Percentiles rank a stretch among this genome's conserved stretches.
Evolutionary conservation across 2,329 filamentous ascomycete genomes (phyloP).

Genomic region (Cladosporium oxysporum): DNA sequence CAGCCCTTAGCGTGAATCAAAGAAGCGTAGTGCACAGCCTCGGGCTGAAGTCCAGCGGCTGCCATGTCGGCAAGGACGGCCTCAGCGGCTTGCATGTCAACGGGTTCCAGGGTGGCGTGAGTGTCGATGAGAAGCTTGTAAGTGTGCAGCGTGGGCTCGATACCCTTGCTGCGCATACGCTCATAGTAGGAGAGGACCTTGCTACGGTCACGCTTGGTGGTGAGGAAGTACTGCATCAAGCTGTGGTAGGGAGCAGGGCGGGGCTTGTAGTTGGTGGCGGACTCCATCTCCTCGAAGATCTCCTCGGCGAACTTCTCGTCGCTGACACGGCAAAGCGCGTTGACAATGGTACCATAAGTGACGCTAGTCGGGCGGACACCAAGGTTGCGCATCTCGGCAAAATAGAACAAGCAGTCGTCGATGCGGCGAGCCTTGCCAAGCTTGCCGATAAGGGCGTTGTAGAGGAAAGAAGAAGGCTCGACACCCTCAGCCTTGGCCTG

Average conservation of each 20-base stretch:
- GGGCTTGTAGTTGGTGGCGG: conserved; percentile 98
- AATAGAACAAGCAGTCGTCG: conserved; percentile 97
- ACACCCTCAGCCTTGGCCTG: conserved; percentile 91
- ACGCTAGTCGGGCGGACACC: conserved; percentile 95
- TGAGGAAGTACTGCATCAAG: conserved; percentile 99
- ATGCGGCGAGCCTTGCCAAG: conserved; percentile 96
- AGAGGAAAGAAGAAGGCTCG: conserved; percentile 93
- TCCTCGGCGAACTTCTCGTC: conserved; percentile 98
- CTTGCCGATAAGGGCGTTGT: conserved; percentile 98
- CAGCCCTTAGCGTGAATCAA: conserved; percentile 96
- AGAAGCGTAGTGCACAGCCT: conserved; percentile 93
- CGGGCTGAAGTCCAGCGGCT: conserved; percentile 70
- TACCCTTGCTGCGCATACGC: conserved; percentile 84
- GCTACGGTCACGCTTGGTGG: conserved; percentile 90
- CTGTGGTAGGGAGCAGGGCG: conserved; percentile 97
- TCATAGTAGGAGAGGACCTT: conserved; percentile 96
- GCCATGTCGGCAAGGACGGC: conserved; percentile 78
- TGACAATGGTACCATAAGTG: conserved; percentile 97
- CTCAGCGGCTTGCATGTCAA: conserved; percentile 86
- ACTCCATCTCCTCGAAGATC: conserved; percentile 98
- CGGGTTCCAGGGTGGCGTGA: conserved; percentile 87
- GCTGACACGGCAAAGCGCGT: conserved; percentile 92
- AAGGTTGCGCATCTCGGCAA: conserved; percentile 91
- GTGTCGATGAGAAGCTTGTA: conserved; percentile 97
- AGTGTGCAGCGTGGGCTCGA: conserved; percentile 90